Evolutionary conservation across 768 basidiomycete species (phyloP), one percentile per base, ranked within the genome.

Genomic region (Agrocybe chaxingu): DNA sequence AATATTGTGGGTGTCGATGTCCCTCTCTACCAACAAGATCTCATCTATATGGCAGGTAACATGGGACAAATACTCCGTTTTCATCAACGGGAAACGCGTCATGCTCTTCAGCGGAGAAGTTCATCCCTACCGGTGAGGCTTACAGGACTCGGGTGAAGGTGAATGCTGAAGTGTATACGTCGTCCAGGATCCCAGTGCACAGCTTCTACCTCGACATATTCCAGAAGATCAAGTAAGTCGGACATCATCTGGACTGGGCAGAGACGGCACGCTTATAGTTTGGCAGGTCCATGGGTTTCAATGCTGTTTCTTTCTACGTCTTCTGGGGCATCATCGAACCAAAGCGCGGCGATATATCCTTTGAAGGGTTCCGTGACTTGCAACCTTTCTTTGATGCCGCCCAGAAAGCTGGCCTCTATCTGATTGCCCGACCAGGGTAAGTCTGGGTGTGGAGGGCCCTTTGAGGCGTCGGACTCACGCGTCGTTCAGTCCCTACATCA

Each of bases 361-460:
- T 80, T 38, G 75, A 79, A 45, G 77, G 75, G 2, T 79, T 79
- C 63, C 68, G 78, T n/a, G 75, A 76, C 50, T 56, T 80, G 11
- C 77, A 80, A 53, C 72, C 75, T 6, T 78, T 81, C 61, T 73
- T 81, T 45, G 75, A 80, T 54, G 75, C 75, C n/a, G 79, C 79
- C 3, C 72, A 75, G 62, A 58, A 74, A 40, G 76, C 77, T 0
- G 80, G 81, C 1, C 61, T 82, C n/a, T 82, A 79, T 63, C 64
- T 82, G 33, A 77, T 81, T 56, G 73, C 79, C 50, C 66, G 79
- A 52, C 77, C 71, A 31, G 73, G 78, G 78, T 77, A 60, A 47
- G 61, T 52, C 18, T 43, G 11, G 33, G 40, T 13, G 9, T 36
- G 2, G 38, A 31, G 29, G 24, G 13, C 39, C 8, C 29, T 30